Evolutionary conservation across 2,329 filamentous ascomycete genomes (phyloP).

Genomic region (Penicillium sumatraense): DNA sequence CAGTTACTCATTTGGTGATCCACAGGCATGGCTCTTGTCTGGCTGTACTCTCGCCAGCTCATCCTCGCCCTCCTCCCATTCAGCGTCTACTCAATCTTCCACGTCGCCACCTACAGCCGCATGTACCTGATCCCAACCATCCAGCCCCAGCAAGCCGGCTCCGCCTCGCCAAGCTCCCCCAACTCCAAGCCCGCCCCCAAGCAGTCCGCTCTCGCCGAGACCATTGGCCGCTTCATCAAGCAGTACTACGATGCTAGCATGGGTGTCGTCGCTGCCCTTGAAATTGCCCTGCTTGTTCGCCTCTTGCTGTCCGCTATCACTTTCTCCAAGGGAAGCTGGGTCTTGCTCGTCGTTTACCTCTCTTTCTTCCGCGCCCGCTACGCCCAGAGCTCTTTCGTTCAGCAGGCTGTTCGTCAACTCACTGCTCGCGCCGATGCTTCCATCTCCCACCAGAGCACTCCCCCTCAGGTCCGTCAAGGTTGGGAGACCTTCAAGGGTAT

Average conservation of each 20-base stretch:
- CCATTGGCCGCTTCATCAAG: constrained; percentile 93
- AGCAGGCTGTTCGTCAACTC: constrained; percentile 74
- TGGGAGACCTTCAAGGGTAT: constrained; percentile 81
- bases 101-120: constrained; percentile 95
- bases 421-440: constrained; percentile 78
- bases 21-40: constrained; percentile 87
- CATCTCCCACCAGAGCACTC: constrained; percentile 83
- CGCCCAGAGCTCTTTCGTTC: constrained; percentile 90
- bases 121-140: constrained; percentile 90
- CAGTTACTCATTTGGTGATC: constrained; percentile 13
- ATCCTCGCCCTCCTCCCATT: constrained; percentile 91
- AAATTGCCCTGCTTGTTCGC: constrained; percentile 86
- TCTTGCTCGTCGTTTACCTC: constrained; percentile 83
- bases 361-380: constrained; percentile 89
- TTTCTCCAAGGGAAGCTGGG: constrained; percentile 90
- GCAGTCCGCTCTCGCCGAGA: constrained; percentile 72
- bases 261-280: constrained; percentile 86
- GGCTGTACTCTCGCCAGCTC: constrained; percentile 90
- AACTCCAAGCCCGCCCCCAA: constrained; percentile 53
- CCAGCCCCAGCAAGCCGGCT: constrained; percentile 63
- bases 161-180: constrained; percentile 60
- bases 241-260: constrained; percentile 97
- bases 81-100: constrained; percentile 96
- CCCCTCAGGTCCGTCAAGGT: constrained; percentile 74
- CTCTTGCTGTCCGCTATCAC: constrained; percentile 78